Percentiles rank a stretch among this genome's conserved stretches.
Conservation (phyloP, 257 asterid species). For the Lycium ferocissimum region DNA sequence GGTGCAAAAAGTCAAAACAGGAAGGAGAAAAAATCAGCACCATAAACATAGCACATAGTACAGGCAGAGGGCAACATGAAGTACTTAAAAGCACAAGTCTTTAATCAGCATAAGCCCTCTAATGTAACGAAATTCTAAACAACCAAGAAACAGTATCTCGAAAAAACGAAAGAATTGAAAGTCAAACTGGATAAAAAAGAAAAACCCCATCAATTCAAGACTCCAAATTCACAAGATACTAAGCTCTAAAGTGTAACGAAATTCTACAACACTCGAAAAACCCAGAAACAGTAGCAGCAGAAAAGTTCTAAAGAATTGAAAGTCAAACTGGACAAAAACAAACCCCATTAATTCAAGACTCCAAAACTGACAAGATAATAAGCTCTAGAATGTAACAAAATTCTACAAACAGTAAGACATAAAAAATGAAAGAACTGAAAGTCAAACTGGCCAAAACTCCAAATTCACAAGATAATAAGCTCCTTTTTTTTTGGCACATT, state of each 20-base stretch:
- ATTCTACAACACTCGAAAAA: constrained; percentile 4
- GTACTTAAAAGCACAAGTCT: not conserved
- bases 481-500: no score
- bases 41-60: not conserved
- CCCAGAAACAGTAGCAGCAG: not conserved
- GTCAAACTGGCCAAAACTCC: no score
- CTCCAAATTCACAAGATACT: not conserved
- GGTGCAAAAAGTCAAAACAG: not conserved
- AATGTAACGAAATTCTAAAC: not conserved
- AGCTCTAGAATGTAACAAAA: no score
- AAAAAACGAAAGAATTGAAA: not conserved
- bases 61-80: not conserved
- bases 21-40: not conserved
- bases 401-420: no score
- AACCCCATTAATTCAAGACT: no score
- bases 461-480: no score
- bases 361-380: no score
- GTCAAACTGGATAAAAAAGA: not conserved
- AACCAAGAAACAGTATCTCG: not conserved
- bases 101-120: not conserved
- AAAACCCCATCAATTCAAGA: not conserved
- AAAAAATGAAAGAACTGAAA: no score
- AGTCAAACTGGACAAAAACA: not conserved
- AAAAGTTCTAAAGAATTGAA: not conserved
- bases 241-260: not conserved